Evolutionary conservation across 1,284 basidiomycete genomes (phyloP), one percentile per base, ranked within the genome.

Genomic region (Apiotrichum veenhuisii): DNA sequence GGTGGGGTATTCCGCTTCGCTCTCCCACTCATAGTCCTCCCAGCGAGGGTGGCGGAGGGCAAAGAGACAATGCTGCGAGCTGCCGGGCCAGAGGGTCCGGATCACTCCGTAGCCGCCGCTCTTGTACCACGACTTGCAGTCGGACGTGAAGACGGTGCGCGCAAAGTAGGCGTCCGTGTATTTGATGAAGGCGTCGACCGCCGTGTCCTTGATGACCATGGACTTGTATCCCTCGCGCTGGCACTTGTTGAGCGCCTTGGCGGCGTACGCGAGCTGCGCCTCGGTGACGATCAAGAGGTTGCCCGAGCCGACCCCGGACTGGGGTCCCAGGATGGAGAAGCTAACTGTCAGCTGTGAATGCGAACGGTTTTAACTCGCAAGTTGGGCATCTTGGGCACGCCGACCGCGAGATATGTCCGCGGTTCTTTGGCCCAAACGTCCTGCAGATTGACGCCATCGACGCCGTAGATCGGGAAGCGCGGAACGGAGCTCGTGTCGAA

Each of bases 321-420:
- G 55, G 7, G 52, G 45, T 30, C 58, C 58, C 8, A 59, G 58
- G 22, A 54, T 33, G 15, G 44, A 40, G 50, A 56, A 58, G 37
- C 62, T 66, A 37, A 9, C 10, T 23, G 37, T 38, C 37, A 38
- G 37, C 2, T 7, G 3, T 1, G 15, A 12, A 7, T 17, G 11
- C 26, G 23, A 11, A 44, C 55, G 48, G 7, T 5, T 30, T 38
- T 1, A 12, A 38, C 40, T 42, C 34, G 67, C 38, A 57, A 57
- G 56, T 75, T 75, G 17, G 73, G 73, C 43, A 68, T 66, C 36
- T 68, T 62, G 1, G 66, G 62, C 36, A 69, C 58, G 1, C 61
- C 46, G 40, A 71, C 52, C 18, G 66, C 66, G 12, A 73, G 52
- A 50, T 74, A 74, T 41, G 66, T 63, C 51, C 59, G 36, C 53